Base-by-base conservation (phyloP, 1,284 basidiomycete genomes). In the Pseudozyma tsukubaensis region DNA sequence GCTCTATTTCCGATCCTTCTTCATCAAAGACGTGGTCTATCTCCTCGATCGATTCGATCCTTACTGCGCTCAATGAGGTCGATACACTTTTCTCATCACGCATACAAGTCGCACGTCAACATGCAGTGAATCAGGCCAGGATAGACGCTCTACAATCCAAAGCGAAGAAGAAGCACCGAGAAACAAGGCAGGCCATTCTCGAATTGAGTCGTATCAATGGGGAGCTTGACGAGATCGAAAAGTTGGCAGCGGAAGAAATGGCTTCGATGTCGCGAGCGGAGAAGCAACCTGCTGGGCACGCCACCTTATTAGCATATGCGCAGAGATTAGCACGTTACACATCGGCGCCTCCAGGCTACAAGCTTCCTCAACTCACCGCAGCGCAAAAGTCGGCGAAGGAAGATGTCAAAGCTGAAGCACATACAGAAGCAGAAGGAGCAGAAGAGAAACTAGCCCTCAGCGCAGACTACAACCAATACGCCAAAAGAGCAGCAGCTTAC, bases 251-350 rank as follows among this genome's bases (percentile, higher is more conserved):
- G 21, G 61, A 63, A 3, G 68, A 78, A 50, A 14, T 71, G 7
- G 55, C 59, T 4, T 62, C 59, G 18, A 70, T 76, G 34, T 54
- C 68, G 18, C 52, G 55, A 2, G 78, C 76, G 10, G 73, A 78
- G n/a, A 57, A 53, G 21, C 44, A 50, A 50, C 76, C 73, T 1
- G 42, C 78, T 16, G 55, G 53, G 10, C 60, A 70, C 43, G 12
- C 53, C 10, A 70, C 69, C 8, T 32, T 80, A 14, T 51, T 80
- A 3, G 44, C 61, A 2, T 80, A 80, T 42, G 78, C 78, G 3
- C 78, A 80, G 49, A 56, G 77, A 3, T 47, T 80, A 19, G 63
- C 78, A 6, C 59, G 60, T 14, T 80, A 78, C 36, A 80, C 78
- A 0, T 74, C 73, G 10, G 78, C 78, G 19, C 78, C 78, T 7